Evolutionary conservation across 2,329 filamentous ascomycete genomes (phyloP).

Genomic region (Xylaria sp.): DNA sequence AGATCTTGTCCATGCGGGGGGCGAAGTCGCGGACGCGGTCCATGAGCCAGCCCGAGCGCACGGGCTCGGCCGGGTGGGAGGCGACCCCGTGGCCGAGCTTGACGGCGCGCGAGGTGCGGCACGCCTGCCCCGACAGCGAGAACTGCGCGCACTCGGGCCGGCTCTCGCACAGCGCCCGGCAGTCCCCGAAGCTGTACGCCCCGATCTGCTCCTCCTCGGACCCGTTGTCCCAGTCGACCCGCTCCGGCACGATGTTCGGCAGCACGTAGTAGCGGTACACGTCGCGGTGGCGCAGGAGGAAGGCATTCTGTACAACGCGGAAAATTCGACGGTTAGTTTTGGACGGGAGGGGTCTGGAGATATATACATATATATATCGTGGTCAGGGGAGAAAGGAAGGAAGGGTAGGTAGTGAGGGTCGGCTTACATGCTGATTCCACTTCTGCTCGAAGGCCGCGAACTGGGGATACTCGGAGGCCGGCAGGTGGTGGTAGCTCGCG

Average conservation of each 20-base stretch:
- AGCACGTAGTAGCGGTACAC: conserved; percentile 34
- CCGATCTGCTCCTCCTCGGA: conserved; percentile 29
- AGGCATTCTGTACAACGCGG: conserved; percentile 30
- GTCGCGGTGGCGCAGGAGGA: conserved; percentile 35
- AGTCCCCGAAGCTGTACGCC: conserved; percentile 30
- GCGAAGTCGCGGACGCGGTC: conserved; percentile 34
- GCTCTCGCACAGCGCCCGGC: conserved; percentile 30
- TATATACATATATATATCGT: too few relatives aligned
- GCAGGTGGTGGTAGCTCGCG: conserved; percentile 53
- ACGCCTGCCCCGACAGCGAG: conserved; percentile 32
- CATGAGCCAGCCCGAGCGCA: conserved; percentile 38
- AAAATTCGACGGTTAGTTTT: conserved; percentile 4
- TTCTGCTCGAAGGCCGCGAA: conserved; percentile 50
- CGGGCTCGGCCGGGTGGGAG: conserved; percentile 10
- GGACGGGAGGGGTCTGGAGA: background rate
- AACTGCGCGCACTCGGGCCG: conserved; percentile 36
- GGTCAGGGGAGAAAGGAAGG: too few relatives aligned
- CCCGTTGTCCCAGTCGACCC: conserved; percentile 38
- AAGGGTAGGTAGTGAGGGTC: background rate
- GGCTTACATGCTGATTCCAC: conserved; percentile 36
- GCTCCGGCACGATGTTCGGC: conserved; percentile 28
- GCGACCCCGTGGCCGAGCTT: conserved; percentile 30
- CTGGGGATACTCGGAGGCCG: conserved; percentile 43
- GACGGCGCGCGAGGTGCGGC: conserved; percentile 32
- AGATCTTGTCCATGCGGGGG: conserved; percentile 31